phyloP scores from a whole-genome alignment of 2,329 filamentous ascomycete genomes.

The Myriosclerotinia duriaeana region DNA sequence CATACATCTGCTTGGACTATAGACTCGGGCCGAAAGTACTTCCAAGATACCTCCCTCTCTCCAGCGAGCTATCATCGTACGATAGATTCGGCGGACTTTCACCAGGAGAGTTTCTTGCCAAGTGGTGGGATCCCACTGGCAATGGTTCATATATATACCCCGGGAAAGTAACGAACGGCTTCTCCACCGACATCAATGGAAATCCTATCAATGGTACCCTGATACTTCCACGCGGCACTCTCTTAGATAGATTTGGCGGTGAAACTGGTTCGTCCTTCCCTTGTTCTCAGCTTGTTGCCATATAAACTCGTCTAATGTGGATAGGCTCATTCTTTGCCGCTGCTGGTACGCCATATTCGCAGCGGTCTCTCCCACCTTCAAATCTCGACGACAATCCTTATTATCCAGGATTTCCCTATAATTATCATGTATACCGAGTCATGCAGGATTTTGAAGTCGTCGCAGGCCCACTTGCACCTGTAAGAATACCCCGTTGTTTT shows the following conservation, averaged over 20 bases:
- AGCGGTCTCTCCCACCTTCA: slow-evolving; percentile 13
- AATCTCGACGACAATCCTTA: slow-evolving; percentile 2
- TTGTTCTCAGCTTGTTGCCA: too few species aligned
- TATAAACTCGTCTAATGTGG: not conserved
- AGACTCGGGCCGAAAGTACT: slow-evolving; percentile 17
- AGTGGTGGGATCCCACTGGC: slow-evolving; percentile 8
- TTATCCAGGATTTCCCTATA: slow-evolving; percentile 12
- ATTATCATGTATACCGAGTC: slow-evolving; percentile 20
- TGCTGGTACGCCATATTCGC: slow-evolving; percentile 15
- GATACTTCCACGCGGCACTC: not conserved
- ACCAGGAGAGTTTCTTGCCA: slow-evolving; percentile 12
- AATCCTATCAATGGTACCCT: slow-evolving; percentile 15
- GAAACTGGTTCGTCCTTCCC: slow-evolving; percentile 12
- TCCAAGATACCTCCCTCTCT: slow-evolving; percentile 11
- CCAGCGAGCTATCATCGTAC: slow-evolving; percentile 19
- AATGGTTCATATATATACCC: slow-evolving; percentile 6
- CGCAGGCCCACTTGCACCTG: slow-evolving; percentile 17
- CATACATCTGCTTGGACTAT: slow-evolving; percentile 15
- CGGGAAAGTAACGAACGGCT: slow-evolving; percentile 5
- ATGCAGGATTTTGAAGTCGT: not conserved
- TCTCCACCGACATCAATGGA: slow-evolving; percentile 7
- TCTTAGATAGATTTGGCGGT: slow-evolving; percentile 21
- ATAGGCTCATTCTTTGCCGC: slow-evolving; percentile 12
- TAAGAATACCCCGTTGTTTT: not conserved
- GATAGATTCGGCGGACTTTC: slow-evolving; percentile 18